phyloP scores from a whole-genome alignment of 202 grass and related monocot genomes.

The Sporobolus alterniflorus region DNA sequence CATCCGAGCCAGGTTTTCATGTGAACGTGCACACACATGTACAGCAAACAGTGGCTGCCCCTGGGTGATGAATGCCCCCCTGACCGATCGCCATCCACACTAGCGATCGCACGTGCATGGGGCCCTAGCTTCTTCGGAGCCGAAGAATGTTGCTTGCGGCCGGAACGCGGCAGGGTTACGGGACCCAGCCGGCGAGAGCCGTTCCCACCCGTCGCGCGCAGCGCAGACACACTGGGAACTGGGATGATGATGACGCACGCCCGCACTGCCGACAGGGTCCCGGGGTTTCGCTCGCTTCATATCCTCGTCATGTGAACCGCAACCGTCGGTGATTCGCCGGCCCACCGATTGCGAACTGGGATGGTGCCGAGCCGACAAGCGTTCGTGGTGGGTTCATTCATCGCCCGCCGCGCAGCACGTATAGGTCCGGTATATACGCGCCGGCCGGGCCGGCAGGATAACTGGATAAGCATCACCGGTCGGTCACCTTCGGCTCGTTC shows the following conservation, averaged over 20 bases:
- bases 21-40: too few species aligned
- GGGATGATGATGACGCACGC: neutral
- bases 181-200: neutral
- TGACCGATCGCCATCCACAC: too few species aligned
- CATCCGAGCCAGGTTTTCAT: too few species aligned
- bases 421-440: neutral
- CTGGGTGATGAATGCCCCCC: too few species aligned
- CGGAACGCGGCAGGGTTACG: too few species aligned
- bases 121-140: too few species aligned
- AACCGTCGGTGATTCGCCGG: neutral
- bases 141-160: too few species aligned
- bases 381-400: constrained; percentile 21
- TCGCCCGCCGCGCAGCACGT: neutral
- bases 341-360: constrained; percentile 12
- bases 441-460: too few species aligned
- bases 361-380: constrained; percentile 21
- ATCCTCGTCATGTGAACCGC: neutral
- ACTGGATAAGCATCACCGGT: neutral
- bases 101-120: too few species aligned
- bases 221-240: neutral
- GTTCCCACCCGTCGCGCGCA: neutral
- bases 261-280: too few species aligned
- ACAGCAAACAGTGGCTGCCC: too few species aligned
- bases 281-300: neutral
- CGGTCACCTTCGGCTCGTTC: constrained; percentile 23